phyloP scores from a whole-genome alignment of 1,284 basidiomycete species.

The Hortiboletus rubellus region DNA sequence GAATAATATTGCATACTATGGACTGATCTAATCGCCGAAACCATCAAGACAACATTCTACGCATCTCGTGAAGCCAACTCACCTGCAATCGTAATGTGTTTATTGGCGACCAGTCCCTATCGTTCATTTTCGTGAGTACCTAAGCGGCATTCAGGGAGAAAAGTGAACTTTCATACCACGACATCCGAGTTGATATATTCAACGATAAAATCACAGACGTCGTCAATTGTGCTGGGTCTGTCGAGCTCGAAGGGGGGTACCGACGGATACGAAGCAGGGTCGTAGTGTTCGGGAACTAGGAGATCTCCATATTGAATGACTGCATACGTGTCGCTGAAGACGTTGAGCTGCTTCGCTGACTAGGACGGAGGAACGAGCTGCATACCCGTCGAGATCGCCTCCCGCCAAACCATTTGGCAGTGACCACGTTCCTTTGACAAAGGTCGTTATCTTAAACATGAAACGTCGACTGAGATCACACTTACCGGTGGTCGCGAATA shows the following conservation, averaged over 20 bases:
- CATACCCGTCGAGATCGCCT: constrained; percentile 13
- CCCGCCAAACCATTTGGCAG: constrained; percentile 11
- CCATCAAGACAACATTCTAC: not conserved
- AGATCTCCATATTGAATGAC: constrained; percentile 7
- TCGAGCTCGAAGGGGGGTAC: constrained; percentile 2
- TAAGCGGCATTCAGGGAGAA: not conserved
- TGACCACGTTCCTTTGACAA: constrained; percentile 6
- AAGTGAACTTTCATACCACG: constrained; percentile 1
- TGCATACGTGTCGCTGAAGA: constrained; percentile 3
- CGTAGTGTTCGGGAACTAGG: constrained; percentile 9
- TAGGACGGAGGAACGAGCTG: not conserved
- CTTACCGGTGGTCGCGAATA: constrained; percentile 9
- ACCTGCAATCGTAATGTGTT: constrained; percentile 12
- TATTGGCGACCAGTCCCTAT: constrained; percentile 2
- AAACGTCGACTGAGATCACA: not conserved
- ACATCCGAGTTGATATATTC: constrained; percentile 13
- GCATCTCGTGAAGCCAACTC: not conserved
- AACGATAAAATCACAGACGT: constrained; percentile 10
- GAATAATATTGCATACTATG: not conserved
- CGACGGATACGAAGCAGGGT: constrained; percentile 2
- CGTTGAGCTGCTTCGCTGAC: not conserved
- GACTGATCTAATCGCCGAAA: constrained; percentile 3
- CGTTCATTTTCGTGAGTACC: not conserved
- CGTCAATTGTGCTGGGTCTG: constrained; percentile 7
- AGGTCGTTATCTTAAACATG: no score